Percentiles rank a stretch among this genome's conserved stretches.
Evolutionary conservation across 495 filamentous ascomycete species (phyloP).

Genomic region (Penicilliopsis zonata): DNA sequence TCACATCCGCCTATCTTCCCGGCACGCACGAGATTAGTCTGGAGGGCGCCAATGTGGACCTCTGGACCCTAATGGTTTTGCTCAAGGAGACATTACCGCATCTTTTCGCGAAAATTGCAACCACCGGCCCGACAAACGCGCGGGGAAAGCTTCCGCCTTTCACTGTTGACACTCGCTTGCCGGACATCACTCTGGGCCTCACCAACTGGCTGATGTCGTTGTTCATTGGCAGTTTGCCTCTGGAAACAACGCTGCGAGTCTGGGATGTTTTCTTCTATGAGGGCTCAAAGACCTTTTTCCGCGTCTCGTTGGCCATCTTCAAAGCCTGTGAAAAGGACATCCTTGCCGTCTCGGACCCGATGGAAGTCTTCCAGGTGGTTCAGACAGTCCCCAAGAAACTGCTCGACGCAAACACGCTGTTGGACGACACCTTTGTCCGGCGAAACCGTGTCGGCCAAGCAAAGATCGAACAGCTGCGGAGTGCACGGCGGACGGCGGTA

Average conservation of each 20-base stretch:
- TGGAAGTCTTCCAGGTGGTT: conserved; percentile 94
- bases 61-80: conserved; percentile 81
- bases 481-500: conserved; percentile 26
- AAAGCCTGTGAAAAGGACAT: conserved; percentile 82
- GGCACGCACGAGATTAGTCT: conserved; percentile 87
- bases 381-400: conserved; percentile 77
- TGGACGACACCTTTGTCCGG: conserved; percentile 70
- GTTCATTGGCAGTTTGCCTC: conserved; percentile 84
- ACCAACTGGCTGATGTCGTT: conserved; percentile 99
- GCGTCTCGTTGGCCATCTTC: conserved; percentile 83
- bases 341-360: conserved; percentile 66
- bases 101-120: conserved; percentile 84
- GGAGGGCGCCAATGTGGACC: conserved; percentile 88
- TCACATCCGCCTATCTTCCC: conserved; percentile 78
- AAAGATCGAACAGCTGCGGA: conserved; percentile 33
- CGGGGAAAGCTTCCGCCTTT: conserved; percentile 24
- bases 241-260: conserved; percentile 80
- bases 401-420: conserved; percentile 65
- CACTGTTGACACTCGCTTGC: conserved; percentile 50
- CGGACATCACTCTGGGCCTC: conserved; percentile 82
- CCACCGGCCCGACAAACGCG: conserved; percentile 49
- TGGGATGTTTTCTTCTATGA: conserved; percentile 98
- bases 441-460: conserved; percentile 73
- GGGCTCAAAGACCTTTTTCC: conserved; percentile 89
- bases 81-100: conserved; percentile 71